phyloP scores from a whole-genome alignment of 306 rosid genomes.

The Abrus pulchellus region DNA sequence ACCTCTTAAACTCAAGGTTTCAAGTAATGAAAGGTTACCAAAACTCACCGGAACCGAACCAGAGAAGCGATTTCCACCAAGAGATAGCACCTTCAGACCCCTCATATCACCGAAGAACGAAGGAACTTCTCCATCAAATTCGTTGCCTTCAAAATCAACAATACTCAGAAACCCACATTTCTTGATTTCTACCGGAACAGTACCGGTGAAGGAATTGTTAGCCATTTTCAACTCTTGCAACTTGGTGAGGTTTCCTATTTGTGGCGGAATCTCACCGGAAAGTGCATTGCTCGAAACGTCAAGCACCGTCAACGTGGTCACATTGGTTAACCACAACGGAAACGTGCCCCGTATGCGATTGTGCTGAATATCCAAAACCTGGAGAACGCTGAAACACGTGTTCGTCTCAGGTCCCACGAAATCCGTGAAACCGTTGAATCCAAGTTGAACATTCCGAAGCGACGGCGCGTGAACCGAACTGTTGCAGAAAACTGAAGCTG shows the following conservation, averaged over 20 bases:
- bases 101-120: slow-evolving; percentile 65
- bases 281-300: slow-evolving; percentile 78
- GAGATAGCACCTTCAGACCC: slow-evolving; percentile 66
- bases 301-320: slow-evolving; percentile 61
- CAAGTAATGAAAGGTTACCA: slow-evolving; percentile 67
- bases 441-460: slow-evolving; percentile 78
- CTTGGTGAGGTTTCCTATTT: slow-evolving; percentile 60
- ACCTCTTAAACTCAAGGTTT: slow-evolving; percentile 71
- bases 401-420: slow-evolving; percentile 60
- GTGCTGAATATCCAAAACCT: slow-evolving; percentile 78
- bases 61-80: slow-evolving; percentile 74
- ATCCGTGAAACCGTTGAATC: slow-evolving; percentile 83
- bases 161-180: slow-evolving; percentile 66
- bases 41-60: slow-evolving; percentile 77
- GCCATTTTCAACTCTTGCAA: slow-evolving; percentile 77
- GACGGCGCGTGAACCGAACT: slow-evolving; percentile 72
- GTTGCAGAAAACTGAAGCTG: slow-evolving; percentile 81
- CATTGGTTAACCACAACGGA: slow-evolving; percentile 77
- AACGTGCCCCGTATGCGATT: slow-evolving; percentile 70
- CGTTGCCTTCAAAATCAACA: slow-evolving; percentile 82
- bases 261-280: slow-evolving; percentile 69
- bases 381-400: slow-evolving; percentile 72
- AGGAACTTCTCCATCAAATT: slow-evolving; percentile 70
- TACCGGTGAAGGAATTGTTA: slow-evolving; percentile 72
- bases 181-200: slow-evolving; percentile 73